A percentile compares a stretch with the other conserved stretches of the same genome.
These are phyloP conservation scores for Penicillium sp. DNA, from an alignment of 2,329 filamentous ascomycete genomes.

Conservation along the genomic window DNA sequence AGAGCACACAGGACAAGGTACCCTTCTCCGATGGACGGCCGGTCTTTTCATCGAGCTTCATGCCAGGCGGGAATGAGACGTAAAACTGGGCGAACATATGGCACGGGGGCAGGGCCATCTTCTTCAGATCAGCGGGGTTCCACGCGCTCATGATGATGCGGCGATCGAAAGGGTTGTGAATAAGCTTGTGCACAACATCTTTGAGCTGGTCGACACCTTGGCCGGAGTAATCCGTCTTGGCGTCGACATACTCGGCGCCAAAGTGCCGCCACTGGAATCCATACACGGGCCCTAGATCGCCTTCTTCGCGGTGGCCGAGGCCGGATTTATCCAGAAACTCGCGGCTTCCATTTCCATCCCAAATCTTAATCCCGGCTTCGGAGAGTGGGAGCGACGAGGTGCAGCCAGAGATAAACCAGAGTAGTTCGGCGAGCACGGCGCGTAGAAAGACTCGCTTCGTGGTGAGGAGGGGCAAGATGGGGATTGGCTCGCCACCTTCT, in stretches of 20 bases:
- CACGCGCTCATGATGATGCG: slow-evolving; percentile 85
- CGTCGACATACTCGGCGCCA: slow-evolving; percentile 76
- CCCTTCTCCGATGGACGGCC: slow-evolving; percentile 46
- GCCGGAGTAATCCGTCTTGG: slow-evolving; percentile 70
- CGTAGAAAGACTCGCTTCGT: slow-evolving; percentile 93
- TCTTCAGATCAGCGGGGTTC: slow-evolving; percentile 77
- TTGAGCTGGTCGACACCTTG: slow-evolving; percentile 89
- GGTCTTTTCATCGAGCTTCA: slow-evolving; percentile 23
- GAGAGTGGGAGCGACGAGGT: slow-evolving; percentile 72
- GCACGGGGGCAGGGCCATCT: slow-evolving; percentile 88
- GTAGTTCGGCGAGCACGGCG: slow-evolving; percentile 80
- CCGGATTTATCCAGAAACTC: slow-evolving; percentile 81
- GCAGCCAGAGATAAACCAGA: slow-evolving; percentile 85
- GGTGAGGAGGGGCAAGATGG: slow-evolving; percentile 82
- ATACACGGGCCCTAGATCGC: slow-evolving; percentile 90
- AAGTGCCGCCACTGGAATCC: slow-evolving; percentile 99
- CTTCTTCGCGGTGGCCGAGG: slow-evolving; percentile 68
- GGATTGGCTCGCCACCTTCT: slow-evolving; percentile 38
- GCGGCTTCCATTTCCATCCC: slow-evolving; percentile 92
- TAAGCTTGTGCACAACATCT: slow-evolving; percentile 79
- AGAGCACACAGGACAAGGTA: slow-evolving; percentile 75
- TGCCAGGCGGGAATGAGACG: slow-evolving; percentile 58
- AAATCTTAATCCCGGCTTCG: slow-evolving; percentile 82
- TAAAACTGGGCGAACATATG: slow-evolving; percentile 99
- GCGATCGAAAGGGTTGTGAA: slow-evolving; percentile 74